A percentile compares a stretch with the other conserved stretches of the same genome.
These are phyloP conservation scores for Avena sativa DNA, from an alignment of 176 grass and related monocot species.

Conservation along the genomic window DNA sequence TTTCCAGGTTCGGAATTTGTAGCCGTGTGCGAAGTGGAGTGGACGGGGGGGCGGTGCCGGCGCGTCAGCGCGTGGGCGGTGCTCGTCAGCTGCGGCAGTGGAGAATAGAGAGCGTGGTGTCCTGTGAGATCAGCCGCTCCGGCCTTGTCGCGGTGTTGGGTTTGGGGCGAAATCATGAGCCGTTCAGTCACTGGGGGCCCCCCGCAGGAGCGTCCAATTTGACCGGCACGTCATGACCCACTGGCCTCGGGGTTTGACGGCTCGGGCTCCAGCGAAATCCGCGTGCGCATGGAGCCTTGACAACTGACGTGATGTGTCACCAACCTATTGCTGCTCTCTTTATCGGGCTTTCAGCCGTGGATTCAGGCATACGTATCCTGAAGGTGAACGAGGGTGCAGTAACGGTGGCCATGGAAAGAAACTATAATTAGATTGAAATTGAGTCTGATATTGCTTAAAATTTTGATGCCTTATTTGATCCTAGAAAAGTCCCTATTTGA, in stretches of 20 bases:
- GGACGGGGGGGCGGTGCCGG: background rate
- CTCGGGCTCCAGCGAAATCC: background rate
- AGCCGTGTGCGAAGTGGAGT: conserved; percentile 31
- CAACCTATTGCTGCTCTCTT: too few species aligned
- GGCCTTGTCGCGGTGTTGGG: background rate
- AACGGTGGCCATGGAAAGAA: too few species aligned
- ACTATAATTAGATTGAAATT: too few species aligned
- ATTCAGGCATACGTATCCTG: background rate
- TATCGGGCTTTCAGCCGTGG: background rate
- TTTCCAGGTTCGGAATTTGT: background rate
- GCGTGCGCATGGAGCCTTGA: background rate
- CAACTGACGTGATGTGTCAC: background rate
- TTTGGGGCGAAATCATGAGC: background rate
- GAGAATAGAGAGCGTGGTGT: background rate
- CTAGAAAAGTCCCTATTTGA: too few species aligned
- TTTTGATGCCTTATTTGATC: too few species aligned
- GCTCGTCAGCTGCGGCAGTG: conserved; percentile 12
- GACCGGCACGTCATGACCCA: background rate
- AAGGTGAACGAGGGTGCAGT: too few species aligned
- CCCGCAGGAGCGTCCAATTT: conserved; percentile 17
- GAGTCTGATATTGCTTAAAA: too few species aligned
- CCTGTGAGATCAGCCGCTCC: background rate
- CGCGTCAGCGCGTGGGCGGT: background rate
- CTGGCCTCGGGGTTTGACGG: background rate
- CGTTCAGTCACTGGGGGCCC: background rate